Evolutionary conservation across 2,329 filamentous ascomycete genomes (phyloP).

Genomic region (Calonectria henricotiae): DNA sequence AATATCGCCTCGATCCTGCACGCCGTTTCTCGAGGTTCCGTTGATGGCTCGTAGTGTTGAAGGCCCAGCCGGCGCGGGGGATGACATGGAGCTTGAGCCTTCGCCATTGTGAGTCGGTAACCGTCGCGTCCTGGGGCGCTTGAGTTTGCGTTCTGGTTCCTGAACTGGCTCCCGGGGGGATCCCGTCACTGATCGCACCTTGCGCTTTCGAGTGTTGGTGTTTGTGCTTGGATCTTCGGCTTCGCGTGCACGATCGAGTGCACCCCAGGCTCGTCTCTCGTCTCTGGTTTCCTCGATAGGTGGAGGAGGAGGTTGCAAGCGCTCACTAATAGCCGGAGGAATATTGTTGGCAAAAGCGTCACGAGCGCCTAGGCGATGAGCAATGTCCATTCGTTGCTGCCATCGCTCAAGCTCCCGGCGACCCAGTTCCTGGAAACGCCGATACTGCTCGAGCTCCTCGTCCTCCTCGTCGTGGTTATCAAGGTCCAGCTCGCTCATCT

Average conservation of each 20-base stretch:
- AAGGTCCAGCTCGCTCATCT: conserved; percentile 66
- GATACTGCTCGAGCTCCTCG: conserved; percentile 77
- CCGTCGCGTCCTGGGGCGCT: conserved; percentile 86
- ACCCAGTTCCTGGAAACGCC: conserved; percentile 70
- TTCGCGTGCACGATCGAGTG: conserved; percentile 88
- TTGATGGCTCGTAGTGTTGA: conserved; percentile 48
- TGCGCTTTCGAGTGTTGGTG: conserved; percentile 79
- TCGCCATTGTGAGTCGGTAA: conserved; percentile 68
- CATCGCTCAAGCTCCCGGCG: conserved; percentile 79
- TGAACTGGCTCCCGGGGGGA: conserved; percentile 79
- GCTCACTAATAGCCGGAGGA: conserved; percentile 72
- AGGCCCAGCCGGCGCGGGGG: conserved; percentile 54
- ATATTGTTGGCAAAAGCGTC: conserved; percentile 80
- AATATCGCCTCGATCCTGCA: conserved; percentile 55
- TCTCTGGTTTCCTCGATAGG: conserved; percentile 80
- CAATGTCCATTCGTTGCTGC: conserved; percentile 88
- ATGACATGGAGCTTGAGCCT: conserved; percentile 62
- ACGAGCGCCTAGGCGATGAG: conserved; percentile 82
- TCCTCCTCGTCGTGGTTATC: conserved; percentile 72
- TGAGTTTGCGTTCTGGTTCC: conserved; percentile 86
- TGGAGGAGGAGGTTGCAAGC: conserved; percentile 73
- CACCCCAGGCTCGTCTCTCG: conserved; percentile 90
- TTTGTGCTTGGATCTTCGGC: conserved; percentile 68
- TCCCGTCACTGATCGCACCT: conserved; percentile 78
- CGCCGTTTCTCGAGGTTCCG: conserved; percentile 28